Conservation (phyloP, 768 basidiomycete species). For the Boletus rubescentipes region DNA sequence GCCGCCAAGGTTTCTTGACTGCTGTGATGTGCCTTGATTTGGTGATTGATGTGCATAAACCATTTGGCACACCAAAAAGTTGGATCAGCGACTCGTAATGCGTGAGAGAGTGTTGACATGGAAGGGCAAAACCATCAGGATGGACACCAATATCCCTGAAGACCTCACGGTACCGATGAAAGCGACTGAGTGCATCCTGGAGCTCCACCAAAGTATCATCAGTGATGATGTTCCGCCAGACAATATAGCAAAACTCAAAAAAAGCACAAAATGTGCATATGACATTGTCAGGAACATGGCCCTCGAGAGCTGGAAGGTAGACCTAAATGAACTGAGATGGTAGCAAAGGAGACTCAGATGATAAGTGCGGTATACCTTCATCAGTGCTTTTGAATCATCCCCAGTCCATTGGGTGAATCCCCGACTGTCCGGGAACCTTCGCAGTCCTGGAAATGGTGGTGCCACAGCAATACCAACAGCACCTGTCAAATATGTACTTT, state of each 20-base stretch:
- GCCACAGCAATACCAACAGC: no score
- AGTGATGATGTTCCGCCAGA: background rate
- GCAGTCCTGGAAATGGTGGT: background rate
- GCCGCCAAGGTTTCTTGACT: no score
- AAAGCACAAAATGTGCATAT: background rate
- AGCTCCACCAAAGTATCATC: background rate
- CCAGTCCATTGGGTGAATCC: background rate
- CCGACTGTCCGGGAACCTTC: background rate
- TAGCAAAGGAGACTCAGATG: no score
- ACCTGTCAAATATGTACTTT: no score
- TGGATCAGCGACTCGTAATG: background rate
- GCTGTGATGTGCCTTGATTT: no score
- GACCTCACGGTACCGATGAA: background rate
- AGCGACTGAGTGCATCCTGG: background rate
- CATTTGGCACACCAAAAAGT: background rate
- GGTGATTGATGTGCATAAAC: no score
- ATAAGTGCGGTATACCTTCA: no score
- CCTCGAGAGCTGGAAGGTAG: background rate
- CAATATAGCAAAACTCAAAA: background rate
- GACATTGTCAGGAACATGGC: background rate
- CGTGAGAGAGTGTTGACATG: background rate
- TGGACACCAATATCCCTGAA: background rate
- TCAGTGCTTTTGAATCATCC: background rate
- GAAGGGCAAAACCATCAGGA: background rate
- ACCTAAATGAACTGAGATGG: no score